Percentiles rank a stretch among this genome's conserved stretches.
These are phyloP conservation scores for Nectriaceae sp. DNA, from an alignment of 2,329 filamentous ascomycete genomes.

Conservation along the genomic window DNA sequence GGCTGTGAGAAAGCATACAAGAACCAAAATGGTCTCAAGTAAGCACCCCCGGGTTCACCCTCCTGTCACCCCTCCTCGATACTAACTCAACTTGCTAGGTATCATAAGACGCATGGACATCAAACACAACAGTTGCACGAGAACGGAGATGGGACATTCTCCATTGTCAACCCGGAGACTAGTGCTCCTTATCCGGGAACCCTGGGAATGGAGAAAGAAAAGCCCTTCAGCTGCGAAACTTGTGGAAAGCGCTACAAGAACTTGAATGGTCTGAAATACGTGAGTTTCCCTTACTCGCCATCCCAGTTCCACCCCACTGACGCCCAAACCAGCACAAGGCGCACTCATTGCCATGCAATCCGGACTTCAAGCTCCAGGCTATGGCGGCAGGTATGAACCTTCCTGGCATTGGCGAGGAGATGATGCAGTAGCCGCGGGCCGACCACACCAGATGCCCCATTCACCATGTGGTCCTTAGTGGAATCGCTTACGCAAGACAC, in stretches of 20 bases:
- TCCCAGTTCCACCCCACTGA: conserved; percentile 33
- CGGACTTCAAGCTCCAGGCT: conserved; percentile 62
- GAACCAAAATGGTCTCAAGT: conserved; percentile 98
- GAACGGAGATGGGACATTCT: conserved; percentile 96
- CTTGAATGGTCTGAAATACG: conserved; percentile 95
- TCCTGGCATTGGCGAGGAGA: conserved; percentile 49
- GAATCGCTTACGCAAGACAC: conserved; percentile 5
- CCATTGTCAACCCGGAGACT: conserved; percentile 95
- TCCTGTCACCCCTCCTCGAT: background rate
- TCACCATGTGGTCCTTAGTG: background rate
- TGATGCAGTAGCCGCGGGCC: conserved; percentile 32
- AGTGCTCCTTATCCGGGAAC: conserved; percentile 93
- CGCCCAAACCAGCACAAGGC: conserved; percentile 61
- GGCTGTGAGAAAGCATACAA: conserved; percentile 99
- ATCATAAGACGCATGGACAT: conserved; percentile 83
- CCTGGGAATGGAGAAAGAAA: conserved; percentile 99
- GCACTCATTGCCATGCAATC: conserved; percentile 87
- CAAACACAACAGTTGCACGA: conserved; percentile 96
- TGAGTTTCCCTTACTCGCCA: conserved; percentile 41
- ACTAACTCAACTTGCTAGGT: conserved; percentile 45
- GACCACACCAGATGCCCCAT: background rate
- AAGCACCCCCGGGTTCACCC: conserved; percentile 40
- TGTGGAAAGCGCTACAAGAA: conserved; percentile 99
- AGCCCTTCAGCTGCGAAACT: conserved; percentile 95
- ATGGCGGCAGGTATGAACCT: conserved; percentile 46